Evolutionary conservation across 2,329 filamentous ascomycete species (phyloP).

Genomic region (Aspergillus transmontanensis): DNA sequence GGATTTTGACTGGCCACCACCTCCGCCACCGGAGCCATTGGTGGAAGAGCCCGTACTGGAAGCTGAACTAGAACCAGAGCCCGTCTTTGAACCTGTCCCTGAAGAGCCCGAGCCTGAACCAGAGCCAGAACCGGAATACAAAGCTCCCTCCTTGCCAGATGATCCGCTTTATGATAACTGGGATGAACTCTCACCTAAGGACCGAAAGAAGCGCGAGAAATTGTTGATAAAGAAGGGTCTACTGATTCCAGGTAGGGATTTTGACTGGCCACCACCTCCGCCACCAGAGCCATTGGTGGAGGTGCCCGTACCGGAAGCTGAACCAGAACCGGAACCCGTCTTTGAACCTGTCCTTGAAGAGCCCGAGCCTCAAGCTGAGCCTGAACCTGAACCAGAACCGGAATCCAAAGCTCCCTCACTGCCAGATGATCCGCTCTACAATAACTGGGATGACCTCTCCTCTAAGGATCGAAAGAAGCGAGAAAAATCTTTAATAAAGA

Average conservation of each 20-base stretch:
- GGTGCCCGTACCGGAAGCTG: slow-evolving; percentile 12
- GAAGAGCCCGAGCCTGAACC: slow-evolving; percentile 24
- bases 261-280: slow-evolving; percentile 24
- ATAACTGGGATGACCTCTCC: slow-evolving; percentile 36
- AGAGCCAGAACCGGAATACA: slow-evolving; percentile 25
- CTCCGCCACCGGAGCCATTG: not conserved
- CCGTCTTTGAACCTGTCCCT: slow-evolving; percentile 31
- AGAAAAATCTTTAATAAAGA: slow-evolving; percentile 33
- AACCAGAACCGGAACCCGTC: slow-evolving; percentile 20
- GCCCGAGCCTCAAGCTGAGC: slow-evolving; percentile 22
- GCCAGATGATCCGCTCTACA: slow-evolving; percentile 41
- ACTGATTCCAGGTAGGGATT: slow-evolving; percentile 33
- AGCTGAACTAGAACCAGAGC: slow-evolving; percentile 17
- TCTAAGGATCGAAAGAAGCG: slow-evolving; percentile 51
- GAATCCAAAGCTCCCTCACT: slow-evolving; percentile 29
- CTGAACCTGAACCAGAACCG: slow-evolving; percentile 25
- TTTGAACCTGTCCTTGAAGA: slow-evolving; percentile 32
- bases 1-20: slow-evolving; percentile 29
- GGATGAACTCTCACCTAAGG: slow-evolving; percentile 39
- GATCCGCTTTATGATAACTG: slow-evolving; percentile 42
- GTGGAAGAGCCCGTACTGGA: slow-evolving; percentile 18
- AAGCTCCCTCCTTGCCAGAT: slow-evolving; percentile 34
- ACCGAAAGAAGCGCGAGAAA: slow-evolving; percentile 49
- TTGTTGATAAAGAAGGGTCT: slow-evolving; percentile 29
- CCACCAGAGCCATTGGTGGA: slow-evolving; percentile 17